Conservation (phyloP, 108 stramenopile genomes). For the Skeletonema costatum region DNA sequence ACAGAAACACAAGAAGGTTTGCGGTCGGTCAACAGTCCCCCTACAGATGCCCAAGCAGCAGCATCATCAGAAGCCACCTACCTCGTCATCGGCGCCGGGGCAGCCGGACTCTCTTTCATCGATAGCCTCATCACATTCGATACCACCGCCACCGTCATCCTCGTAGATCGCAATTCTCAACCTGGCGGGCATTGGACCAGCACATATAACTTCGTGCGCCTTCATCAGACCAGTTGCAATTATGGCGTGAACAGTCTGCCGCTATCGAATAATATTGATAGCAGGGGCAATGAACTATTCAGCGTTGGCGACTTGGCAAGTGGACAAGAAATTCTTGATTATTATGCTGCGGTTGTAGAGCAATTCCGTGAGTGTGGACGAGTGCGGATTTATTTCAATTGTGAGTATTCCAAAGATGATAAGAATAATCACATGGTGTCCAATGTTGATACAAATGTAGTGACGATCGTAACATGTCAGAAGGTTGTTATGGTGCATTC, state of each 20-base stretch:
- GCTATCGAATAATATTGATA: slow-evolving; percentile 8
- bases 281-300: slow-evolving; percentile 7
- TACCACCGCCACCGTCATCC: slow-evolving; percentile 16
- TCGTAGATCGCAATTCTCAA: slow-evolving; percentile 17
- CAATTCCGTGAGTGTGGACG: slow-evolving; percentile 6
- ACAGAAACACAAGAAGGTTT: too few species aligned
- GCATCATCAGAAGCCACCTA: not conserved
- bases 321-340: slow-evolving; percentile 5
- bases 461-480: not conserved
- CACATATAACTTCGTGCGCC: not conserved
- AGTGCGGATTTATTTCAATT: slow-evolving; percentile 11
- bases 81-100: slow-evolving; percentile 13
- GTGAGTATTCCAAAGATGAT: slow-evolving; percentile 1
- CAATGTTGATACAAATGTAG: not conserved
- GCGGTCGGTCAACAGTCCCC: too few species aligned
- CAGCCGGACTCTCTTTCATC: slow-evolving; percentile 19
- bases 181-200: slow-evolving; percentile 3
- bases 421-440: not conserved
- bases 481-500: slow-evolving; percentile 7
- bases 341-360: not conserved
- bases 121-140: slow-evolving; percentile 7
- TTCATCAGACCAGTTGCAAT: slow-evolving; percentile 6
- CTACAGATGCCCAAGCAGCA: too few species aligned
- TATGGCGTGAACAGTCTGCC: slow-evolving; percentile 14
- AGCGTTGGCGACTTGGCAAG: not conserved